Evolutionary conservation across 495 filamentous ascomycete genomes (phyloP), one percentile per base, ranked within the genome.

Genomic region (Penicillium turbatum): DNA sequence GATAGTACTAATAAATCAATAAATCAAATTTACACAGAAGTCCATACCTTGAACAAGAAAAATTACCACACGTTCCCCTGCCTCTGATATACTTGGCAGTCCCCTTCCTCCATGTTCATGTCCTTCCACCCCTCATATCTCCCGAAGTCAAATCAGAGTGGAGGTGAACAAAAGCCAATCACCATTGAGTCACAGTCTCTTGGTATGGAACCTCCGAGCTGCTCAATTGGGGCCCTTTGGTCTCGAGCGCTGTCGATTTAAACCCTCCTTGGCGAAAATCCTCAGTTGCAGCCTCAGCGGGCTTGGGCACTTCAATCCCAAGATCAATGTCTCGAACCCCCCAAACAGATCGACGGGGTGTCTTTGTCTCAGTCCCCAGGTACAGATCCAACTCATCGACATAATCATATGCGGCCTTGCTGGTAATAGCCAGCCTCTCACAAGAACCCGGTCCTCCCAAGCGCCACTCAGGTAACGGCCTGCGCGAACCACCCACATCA

Each of bases 371-470:
- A 9, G 59, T 54, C 39, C 48, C 27, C 38, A 64, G 10, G 26
- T 53, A 40, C 1, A 57, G 47, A 30, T 65, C 62, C 31, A 65
- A 16, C 10, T 51, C 40, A 34, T 62, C 59, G 10, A 60, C 51
- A 51, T 65, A 63, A 9, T 51, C 43, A 40, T 57, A 62, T 5
- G 62, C 62, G 0, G 29, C 29, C 15, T 55, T 32, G n/a, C 60
- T 47, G 10, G 54, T 32, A 16, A 65, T 63, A 0, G 56, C 50
- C 11, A 62, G 38, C 4, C 62, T 55, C 26, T 65, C 62, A 37
- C 57, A 65, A 6, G 51, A 63, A 17, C 60, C 62, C 21, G 51
- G 4, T 2, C 54, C 62, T 13, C 62, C 62, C 16, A 65, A 40
- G 13, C 41, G 54, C 60, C 62, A 65, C 29, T 65, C 62, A 2